Evolutionary conservation across 192 early-diverging fungal species (phyloP).

Genomic region (Rhizophagus sp.): DNA sequence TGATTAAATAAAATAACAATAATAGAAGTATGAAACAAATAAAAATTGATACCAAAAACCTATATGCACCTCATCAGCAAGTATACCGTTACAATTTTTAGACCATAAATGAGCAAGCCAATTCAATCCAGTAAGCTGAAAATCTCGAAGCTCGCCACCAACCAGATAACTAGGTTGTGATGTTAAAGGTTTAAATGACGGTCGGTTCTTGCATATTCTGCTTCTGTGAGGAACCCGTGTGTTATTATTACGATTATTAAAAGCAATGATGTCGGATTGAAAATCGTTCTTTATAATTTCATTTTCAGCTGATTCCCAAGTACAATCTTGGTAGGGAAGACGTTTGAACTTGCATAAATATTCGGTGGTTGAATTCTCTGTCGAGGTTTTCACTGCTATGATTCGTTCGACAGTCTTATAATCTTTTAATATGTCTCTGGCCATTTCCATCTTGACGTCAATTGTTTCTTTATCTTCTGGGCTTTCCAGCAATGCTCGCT

Average conservation of each 20-base stretch:
- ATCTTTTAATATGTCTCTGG: conserved; percentile 78
- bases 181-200: conserved; percentile 73
- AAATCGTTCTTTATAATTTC: conserved; percentile 67
- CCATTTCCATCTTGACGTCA: conserved; percentile 81
- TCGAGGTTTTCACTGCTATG: conserved; percentile 61
- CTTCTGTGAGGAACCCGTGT: conserved; percentile 72
- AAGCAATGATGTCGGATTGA: conserved; percentile 87
- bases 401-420: conserved; percentile 89
- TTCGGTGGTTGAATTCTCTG: conserved; percentile 62
- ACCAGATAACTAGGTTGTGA: conserved; percentile 81
- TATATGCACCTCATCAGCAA: conserved; percentile 83
- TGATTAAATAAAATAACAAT: conserved; percentile 78
- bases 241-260: conserved; percentile 75
- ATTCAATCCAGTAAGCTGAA: conserved; percentile 92
- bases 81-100: conserved; percentile 92
- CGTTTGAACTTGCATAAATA: conserved; percentile 95
- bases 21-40: conserved; percentile 76
- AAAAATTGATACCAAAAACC: conserved; percentile 89
- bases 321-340: conserved; percentile 83
- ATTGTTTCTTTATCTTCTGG: conserved; percentile 89
- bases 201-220: conserved; percentile 59
- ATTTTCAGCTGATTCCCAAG: conserved; percentile 76
- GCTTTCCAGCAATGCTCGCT: neutral
- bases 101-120: conserved; percentile 98
- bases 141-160: conserved; percentile 91